phyloP scores from a whole-genome alignment of 2,329 filamentous ascomycete genomes.

The Epichloe amarillans region DNA sequence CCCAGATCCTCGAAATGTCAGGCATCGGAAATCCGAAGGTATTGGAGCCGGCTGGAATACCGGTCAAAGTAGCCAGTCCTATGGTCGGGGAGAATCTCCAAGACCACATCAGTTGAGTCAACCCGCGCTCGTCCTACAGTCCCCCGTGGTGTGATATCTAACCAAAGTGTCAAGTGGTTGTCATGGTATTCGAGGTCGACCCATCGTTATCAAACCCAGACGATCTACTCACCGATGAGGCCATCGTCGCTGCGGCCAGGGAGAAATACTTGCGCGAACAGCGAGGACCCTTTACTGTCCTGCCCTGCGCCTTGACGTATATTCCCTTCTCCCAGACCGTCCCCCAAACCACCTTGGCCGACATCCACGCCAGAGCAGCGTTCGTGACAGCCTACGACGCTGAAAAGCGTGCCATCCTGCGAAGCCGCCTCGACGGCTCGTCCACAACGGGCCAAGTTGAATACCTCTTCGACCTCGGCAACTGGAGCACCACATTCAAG shows the following conservation, averaged over 20 bases:
- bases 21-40: constrained; percentile 37
- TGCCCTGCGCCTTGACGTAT: constrained; percentile 29
- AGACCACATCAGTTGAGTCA: constrained; percentile 24
- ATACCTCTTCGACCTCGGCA: constrained; percentile 34
- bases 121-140: too few relatives aligned
- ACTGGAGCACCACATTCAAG: constrained; percentile 28
- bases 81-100: constrained; percentile 36
- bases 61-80: constrained; percentile 25
- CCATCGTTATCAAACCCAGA: constrained; percentile 25
- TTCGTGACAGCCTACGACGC: constrained; percentile 9
- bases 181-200: constrained; percentile 32
- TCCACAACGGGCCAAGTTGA: constrained; percentile 31
- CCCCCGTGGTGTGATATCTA: neutral
- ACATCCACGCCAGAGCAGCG: constrained; percentile 11
- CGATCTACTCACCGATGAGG: constrained; percentile 20
- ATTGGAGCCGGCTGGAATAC: constrained; percentile 24
- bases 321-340: constrained; percentile 25
- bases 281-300: constrained; percentile 24
- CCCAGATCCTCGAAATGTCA: constrained; percentile 46
- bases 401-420: constrained; percentile 17
- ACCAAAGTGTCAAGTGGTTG: constrained; percentile 17
- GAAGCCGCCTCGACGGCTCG: constrained; percentile 18
- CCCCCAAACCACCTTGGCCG: constrained; percentile 10
- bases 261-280: constrained; percentile 18
- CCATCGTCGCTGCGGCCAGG: constrained; percentile 17